Conservation (phyloP, 2,329 filamentous ascomycete species). For the Verticillium longisporum region DNA sequence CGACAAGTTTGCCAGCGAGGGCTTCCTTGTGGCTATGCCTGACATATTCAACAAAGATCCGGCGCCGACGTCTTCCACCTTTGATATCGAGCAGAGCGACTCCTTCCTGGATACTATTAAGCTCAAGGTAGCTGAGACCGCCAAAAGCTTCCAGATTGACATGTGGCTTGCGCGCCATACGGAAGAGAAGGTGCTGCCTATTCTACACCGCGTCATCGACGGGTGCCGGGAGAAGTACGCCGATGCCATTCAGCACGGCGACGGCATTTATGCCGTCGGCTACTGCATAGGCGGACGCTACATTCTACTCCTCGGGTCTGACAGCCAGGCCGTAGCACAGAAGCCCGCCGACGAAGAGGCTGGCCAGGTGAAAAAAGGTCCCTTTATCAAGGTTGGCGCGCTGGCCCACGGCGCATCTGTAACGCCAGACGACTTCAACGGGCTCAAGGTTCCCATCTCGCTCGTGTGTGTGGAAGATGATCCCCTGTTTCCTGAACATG, state of each 20-base stretch:
- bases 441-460: conserved; percentile 61
- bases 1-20: conserved; percentile 71
- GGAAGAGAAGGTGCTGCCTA: conserved; percentile 73
- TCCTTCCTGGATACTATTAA: conserved; percentile 70
- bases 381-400: conserved; percentile 68
- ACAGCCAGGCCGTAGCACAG: conserved; percentile 34
- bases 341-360: conserved; percentile 48
- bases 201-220: conserved; percentile 67
- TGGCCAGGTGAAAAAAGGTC: conserved; percentile 51
- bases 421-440: conserved; percentile 61
- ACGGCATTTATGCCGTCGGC: conserved; percentile 67
- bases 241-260: conserved; percentile 66
- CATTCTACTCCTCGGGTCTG: conserved; percentile 56
- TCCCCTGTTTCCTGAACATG: conserved; percentile 68
- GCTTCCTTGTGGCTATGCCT: conserved; percentile 80
- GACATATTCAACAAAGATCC: conserved; percentile 73
- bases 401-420: conserved; percentile 74
- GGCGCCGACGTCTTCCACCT: conserved; percentile 59
- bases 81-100: conserved; percentile 41
- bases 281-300: conserved; percentile 82
- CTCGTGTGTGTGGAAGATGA: conserved; percentile 76
- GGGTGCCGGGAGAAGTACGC: conserved; percentile 71
- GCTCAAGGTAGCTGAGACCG: conserved; percentile 65
- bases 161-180: conserved; percentile 89
- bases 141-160: conserved; percentile 81